These are phyloP conservation scores for Cryphonectria japonica DNA, from an alignment of 2,329 filamentous ascomycete genomes.

Conservation along the genomic window DNA sequence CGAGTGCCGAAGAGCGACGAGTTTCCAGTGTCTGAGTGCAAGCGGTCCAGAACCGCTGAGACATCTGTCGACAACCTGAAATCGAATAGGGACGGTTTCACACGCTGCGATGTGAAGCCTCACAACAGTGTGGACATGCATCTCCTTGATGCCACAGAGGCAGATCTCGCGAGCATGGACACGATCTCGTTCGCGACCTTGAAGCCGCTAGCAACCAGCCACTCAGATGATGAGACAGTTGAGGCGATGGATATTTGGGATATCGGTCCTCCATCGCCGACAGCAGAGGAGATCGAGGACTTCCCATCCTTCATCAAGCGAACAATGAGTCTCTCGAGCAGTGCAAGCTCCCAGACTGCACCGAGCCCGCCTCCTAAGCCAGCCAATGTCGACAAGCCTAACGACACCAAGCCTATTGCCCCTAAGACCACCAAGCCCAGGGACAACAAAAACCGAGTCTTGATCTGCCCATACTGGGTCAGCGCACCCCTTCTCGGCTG, in stretches of 20 bases:
- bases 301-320: neutral
- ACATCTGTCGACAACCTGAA: neutral
- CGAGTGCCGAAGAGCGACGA: too few species aligned
- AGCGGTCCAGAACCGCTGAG: neutral
- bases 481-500: neutral
- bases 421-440: neutral
- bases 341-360: neutral
- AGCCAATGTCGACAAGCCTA: neutral
- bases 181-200: neutral
- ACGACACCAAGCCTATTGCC: too few species aligned
- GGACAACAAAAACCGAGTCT: neutral
- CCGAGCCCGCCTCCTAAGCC: neutral
- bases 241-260: neutral
- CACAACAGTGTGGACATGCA: neutral
- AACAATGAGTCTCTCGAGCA: neutral
- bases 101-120: neutral
- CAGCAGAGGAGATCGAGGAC: neutral
- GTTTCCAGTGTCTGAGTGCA: neutral
- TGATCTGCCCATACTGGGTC: conserved; percentile 11
- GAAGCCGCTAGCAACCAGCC: neutral
- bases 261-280: neutral
- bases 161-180: neutral
- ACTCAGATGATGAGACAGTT: neutral
- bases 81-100: neutral
- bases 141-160: neutral